Evolutionary conservation across 1,284 basidiomycete genomes (phyloP).

Genomic region (Papiliotrema fonsecae): DNA sequence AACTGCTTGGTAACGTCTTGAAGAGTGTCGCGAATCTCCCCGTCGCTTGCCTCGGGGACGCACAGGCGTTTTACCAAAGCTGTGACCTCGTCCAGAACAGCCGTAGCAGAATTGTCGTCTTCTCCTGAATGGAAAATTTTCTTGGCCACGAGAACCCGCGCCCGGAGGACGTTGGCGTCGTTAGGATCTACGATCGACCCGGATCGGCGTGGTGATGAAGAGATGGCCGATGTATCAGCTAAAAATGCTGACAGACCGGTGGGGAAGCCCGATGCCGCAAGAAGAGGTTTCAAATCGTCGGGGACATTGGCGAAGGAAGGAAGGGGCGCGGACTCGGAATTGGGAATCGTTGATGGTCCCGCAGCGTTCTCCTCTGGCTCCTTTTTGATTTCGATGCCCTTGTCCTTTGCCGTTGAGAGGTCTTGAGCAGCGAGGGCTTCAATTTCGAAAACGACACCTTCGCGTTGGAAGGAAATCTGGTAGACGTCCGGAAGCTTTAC

Average conservation of each 20-base stretch:
- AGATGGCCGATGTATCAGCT: neutral
- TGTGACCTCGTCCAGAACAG: constrained; percentile 54
- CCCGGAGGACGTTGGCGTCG: constrained; percentile 83
- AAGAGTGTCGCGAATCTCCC: constrained; percentile 60
- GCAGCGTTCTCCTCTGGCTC: constrained; percentile 19
- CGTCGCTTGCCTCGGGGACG: constrained; percentile 54
- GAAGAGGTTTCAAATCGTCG: constrained; percentile 22
- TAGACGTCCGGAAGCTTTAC: constrained; percentile 76
- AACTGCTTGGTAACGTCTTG: constrained; percentile 74
- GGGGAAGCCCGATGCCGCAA: constrained; percentile 21
- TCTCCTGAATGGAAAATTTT: constrained; percentile 50
- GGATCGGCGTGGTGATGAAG: constrained; percentile 48
- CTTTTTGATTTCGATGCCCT: constrained; percentile 18
- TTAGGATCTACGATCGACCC: constrained; percentile 57
- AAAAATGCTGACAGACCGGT: constrained; percentile 37
- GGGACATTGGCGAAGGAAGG: constrained; percentile 6
- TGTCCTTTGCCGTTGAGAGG: constrained; percentile 50
- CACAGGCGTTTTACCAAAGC: constrained; percentile 62
- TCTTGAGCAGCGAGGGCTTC: constrained; percentile 64
- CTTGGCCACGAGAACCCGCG: constrained; percentile 77
- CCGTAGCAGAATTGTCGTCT: constrained; percentile 59
- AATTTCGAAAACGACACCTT: constrained; percentile 91
- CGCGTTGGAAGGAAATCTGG: constrained; percentile 77
- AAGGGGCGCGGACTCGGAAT: neutral
- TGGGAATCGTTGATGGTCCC: constrained; percentile 8